Percentiles rank a stretch among this genome's conserved stretches.
Conservation (phyloP, 495 filamentous ascomycete genomes). For the Hypomontagnella submonticulosa region DNA sequence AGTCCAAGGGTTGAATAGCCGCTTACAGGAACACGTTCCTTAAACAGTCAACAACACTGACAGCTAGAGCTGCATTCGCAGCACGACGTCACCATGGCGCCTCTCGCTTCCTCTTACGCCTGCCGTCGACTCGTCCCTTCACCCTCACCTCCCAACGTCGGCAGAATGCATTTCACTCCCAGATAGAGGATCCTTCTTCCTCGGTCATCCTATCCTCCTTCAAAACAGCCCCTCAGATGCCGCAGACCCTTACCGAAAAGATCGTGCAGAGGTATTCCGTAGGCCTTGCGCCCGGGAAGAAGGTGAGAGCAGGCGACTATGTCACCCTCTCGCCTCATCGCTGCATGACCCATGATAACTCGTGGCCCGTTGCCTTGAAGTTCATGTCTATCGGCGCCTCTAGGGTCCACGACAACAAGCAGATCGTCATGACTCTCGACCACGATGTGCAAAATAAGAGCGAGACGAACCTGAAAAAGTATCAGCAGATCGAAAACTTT, state of each 20-base stretch:
- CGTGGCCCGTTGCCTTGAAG: conserved; percentile 85
- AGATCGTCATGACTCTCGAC: conserved; percentile 91
- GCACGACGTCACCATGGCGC: conserved; percentile 1
- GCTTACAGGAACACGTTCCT: too few relatives aligned
- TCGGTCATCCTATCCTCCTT: conserved; percentile 4
- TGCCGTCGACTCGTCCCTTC: neutral
- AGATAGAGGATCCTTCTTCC: conserved; percentile 1
- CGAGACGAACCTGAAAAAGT: conserved; percentile 86
- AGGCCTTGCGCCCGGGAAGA: conserved; percentile 76
- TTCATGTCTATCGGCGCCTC: conserved; percentile 90
- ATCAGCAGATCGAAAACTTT: conserved; percentile 85
- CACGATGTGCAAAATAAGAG: conserved; percentile 93
- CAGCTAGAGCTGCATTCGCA: conserved; percentile 10
- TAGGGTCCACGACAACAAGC: conserved; percentile 73
- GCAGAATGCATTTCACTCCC: conserved; percentile 10
- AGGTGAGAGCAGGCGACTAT: conserved; percentile 81
- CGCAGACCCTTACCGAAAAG: conserved; percentile 92
- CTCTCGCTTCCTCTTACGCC: neutral
- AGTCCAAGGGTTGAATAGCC: too few relatives aligned
- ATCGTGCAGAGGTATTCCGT: conserved; percentile 84
- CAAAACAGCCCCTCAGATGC: conserved; percentile 29
- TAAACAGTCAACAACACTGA: neutral
- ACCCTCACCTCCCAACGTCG: neutral
- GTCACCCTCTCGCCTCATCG: conserved; percentile 77
- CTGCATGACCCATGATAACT: conserved; percentile 96